These are phyloP conservation scores for Tolypocladium pustulatum DNA, from an alignment of 2,329 filamentous ascomycete genomes.

Conservation along the genomic window DNA sequence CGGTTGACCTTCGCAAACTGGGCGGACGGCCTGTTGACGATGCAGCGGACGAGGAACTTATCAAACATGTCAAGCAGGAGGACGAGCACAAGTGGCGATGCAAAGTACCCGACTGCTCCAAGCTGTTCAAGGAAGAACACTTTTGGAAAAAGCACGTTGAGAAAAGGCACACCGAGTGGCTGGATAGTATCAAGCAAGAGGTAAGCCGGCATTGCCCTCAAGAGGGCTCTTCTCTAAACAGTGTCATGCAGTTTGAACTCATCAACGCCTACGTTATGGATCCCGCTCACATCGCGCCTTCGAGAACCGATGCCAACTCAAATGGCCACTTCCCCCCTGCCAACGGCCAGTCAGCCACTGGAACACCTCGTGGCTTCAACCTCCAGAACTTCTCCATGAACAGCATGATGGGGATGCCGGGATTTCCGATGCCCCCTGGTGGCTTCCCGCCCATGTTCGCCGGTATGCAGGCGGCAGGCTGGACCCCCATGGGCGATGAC, in stretches of 20 bases:
- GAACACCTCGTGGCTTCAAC: constrained; percentile 88
- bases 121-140: constrained; percentile 92
- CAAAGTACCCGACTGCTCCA: constrained; percentile 91
- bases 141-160: constrained; percentile 99
- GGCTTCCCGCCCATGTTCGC: constrained; percentile 46
- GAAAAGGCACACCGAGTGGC: constrained; percentile 87
- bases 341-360: constrained; percentile 64
- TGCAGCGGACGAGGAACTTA: constrained; percentile 73
- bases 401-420: constrained; percentile 47
- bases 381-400: constrained; percentile 60
- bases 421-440: constrained; percentile 41
- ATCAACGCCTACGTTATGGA: constrained; percentile 94
- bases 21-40: constrained; percentile 83
- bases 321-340: constrained; percentile 88
- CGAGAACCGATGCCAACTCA: constrained; percentile 84
- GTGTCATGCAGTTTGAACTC: constrained; percentile 56
- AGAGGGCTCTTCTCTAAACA: neutral
- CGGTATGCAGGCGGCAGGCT: constrained; percentile 35
- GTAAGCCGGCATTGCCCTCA: constrained; percentile 33
- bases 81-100: constrained; percentile 96
- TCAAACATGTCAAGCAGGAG: constrained; percentile 89
- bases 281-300: constrained; percentile 87
- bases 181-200: constrained; percentile 69
- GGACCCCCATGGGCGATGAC: constrained; percentile 41
- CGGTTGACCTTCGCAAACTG: constrained; percentile 78